Base-by-base conservation (phyloP, 2,329 filamentous ascomycete genomes). In the Paracoccidioides lutzii region DNA sequence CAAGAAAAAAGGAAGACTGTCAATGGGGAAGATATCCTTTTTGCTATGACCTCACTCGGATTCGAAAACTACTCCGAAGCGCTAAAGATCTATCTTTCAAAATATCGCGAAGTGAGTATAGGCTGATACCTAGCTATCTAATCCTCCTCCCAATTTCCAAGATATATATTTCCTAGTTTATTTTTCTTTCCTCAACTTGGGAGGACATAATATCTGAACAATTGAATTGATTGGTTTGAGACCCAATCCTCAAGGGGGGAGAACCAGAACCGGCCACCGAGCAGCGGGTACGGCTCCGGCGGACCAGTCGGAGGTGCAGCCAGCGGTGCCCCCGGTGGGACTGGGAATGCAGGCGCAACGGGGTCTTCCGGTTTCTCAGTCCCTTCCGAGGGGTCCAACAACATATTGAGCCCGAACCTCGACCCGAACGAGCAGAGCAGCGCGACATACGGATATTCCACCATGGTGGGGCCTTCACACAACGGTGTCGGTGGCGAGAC, bases 1-100 rank as follows among this genome's bases (percentile, higher is more conserved):
- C 93, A 97, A 72, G 93, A 98, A 74, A 98, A 98, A 79, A 84
- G 93, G 66, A 98, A 98, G 78, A 98, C 93, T 0, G 93, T 98
- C 63, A 98, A 98, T 67, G 93, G 93, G 64, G 93, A 98, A 73
- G 93, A 98, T 66, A 98, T 98, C 58, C 77, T 98, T 48, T 98
- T 97, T 69, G 93, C 93, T 59, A 98, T 98, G 93, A 97, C 91
- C 6, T 98, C 93, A 32, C 81, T 98, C 40, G 93, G 93, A 0
- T 98, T 98, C 71, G 93, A 98, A 74, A 98, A 98, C 75, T 98
- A 98, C 70, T 87, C 91, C 32, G 93, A 98, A 72, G 93, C 93
- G 1, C 78, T 98, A 57, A 98, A 98, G 75, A 96, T 98, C 63
- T 98, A 98, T 71, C 80, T 98, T 44, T 89, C 90, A 58, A 93